phyloP scores from a whole-genome alignment of 148 eudicot species.

The Nepenthes mirabilis region DNA sequence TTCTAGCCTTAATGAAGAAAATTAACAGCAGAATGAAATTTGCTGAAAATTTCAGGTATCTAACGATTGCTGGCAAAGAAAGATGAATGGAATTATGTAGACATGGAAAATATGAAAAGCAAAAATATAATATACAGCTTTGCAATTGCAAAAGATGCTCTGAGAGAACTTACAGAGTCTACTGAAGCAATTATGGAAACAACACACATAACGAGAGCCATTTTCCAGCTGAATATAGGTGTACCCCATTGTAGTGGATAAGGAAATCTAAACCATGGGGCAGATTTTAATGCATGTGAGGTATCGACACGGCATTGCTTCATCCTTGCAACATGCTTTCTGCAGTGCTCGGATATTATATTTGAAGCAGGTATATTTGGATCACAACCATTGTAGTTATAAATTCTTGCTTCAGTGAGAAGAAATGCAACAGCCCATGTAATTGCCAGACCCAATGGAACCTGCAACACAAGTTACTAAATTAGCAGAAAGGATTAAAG shows the following conservation, averaged over 20 bases:
- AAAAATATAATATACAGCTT: not conserved
- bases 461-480: conserved; percentile 24
- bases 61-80: no score
- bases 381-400: conserved; percentile 81
- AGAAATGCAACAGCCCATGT: conserved; percentile 85
- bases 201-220: conserved; percentile 95
- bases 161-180: conserved; percentile 65
- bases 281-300: conserved; percentile 69
- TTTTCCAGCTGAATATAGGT: conserved; percentile 79
- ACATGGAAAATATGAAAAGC: not conserved
- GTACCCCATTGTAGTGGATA: conserved; percentile 97
- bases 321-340: conserved; percentile 68
- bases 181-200: conserved; percentile 80
- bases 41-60: no score
- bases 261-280: conserved; percentile 97
- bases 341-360: conserved; percentile 75
- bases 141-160: conserved; percentile 1
- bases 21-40: no score
- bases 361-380: conserved; percentile 69
- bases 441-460: conserved; percentile 80
- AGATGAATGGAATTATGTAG: no score
- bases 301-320: conserved; percentile 84
- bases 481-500: no score
- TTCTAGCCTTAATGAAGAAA: no score
- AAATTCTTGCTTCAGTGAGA: conserved; percentile 85